phyloP scores from a whole-genome alignment of 2,329 filamentous ascomycete genomes.

The Ophiostoma quercus region DNA sequence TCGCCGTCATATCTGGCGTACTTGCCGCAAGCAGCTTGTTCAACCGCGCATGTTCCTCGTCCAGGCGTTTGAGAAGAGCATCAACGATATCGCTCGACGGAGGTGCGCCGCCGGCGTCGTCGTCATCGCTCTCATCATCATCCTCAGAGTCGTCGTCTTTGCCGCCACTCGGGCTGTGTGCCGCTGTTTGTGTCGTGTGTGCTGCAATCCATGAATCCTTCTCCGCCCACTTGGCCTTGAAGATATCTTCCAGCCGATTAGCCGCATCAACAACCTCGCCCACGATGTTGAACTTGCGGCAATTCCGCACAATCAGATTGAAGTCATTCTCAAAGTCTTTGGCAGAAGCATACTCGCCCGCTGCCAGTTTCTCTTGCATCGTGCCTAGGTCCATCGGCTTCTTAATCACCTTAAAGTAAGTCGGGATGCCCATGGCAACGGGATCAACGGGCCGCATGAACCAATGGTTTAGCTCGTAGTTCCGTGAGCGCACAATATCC shows the following conservation, averaged over 20 bases:
- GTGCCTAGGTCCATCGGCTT: constrained; percentile 92
- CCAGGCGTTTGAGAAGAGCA: constrained; percentile 47
- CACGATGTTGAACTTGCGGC: constrained; percentile 74
- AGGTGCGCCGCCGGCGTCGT: constrained; percentile 45
- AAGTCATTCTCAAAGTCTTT: constrained; percentile 85
- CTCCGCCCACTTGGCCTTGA: constrained; percentile 67
- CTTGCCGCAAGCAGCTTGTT: constrained; percentile 48
- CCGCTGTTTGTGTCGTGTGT: constrained; percentile 39
- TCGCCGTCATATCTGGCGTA: constrained; percentile 47
- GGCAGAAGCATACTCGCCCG: constrained; percentile 71
- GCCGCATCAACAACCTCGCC: constrained; percentile 46
- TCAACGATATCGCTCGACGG: constrained; percentile 46
- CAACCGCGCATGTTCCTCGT: constrained; percentile 55
- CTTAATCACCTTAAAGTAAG: constrained; percentile 90
- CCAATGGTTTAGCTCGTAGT: constrained; percentile 61
- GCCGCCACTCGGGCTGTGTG: constrained; percentile 46
- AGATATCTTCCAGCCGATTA: constrained; percentile 66
- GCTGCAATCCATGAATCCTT: constrained; percentile 78
- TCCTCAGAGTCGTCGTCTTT: constrained; percentile 70
- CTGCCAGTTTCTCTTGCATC: constrained; percentile 70
- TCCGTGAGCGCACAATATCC: constrained; percentile 70
- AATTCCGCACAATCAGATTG: constrained; percentile 79
- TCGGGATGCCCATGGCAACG: constrained; percentile 86
- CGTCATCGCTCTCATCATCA: constrained; percentile 55
- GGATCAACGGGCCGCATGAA: constrained; percentile 87